Percentiles rank a stretch among this genome's conserved stretches.
These are phyloP conservation scores for Podospora bellae-mahoneyi DNA, from an alignment of 495 filamentous ascomycete species.

Conservation along the genomic window DNA sequence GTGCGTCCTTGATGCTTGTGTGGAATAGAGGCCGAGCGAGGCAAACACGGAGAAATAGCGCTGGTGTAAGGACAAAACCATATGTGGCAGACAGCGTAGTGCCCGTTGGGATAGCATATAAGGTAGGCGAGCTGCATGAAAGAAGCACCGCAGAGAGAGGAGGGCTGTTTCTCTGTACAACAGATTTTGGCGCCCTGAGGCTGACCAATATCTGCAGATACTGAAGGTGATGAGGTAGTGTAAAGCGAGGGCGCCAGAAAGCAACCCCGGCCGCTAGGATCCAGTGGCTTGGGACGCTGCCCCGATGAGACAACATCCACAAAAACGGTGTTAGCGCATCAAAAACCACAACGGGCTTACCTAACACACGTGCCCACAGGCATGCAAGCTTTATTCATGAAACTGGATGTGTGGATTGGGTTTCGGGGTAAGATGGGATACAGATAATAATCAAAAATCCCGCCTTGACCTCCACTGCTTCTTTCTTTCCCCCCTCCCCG, in stretches of 20 bases:
- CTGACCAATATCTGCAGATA: background rate
- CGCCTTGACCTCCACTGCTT: too few relatives aligned
- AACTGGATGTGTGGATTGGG: background rate
- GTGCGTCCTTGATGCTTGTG: background rate
- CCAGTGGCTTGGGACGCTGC: conserved; percentile 14
- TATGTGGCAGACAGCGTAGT: background rate
- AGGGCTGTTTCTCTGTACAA: background rate
- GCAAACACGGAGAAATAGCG: conserved; percentile 1
- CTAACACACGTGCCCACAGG: conserved; percentile 3
- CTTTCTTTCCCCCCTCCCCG: too few relatives aligned
- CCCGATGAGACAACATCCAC: conserved; percentile 9
- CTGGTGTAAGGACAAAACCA: background rate
- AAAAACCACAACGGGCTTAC: background rate
- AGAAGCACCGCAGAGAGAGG: background rate
- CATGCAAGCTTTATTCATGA: background rate
- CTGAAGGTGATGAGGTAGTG: conserved; percentile 1
- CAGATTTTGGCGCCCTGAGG: background rate
- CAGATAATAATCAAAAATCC: background rate
- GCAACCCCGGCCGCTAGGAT: background rate
- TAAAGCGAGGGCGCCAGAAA: background rate
- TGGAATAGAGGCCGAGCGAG: conserved; percentile 3
- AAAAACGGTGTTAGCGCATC: conserved; percentile 7
- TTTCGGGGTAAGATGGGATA: background rate
- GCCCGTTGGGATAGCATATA: too few relatives aligned
- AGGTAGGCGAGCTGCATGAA: conserved; percentile 1